Percentiles rank a stretch among this genome's conserved stretches.
These are phyloP conservation scores for Bruguiera hainesii DNA, from an alignment of 441 rosid genomes.

Conservation along the genomic window DNA sequence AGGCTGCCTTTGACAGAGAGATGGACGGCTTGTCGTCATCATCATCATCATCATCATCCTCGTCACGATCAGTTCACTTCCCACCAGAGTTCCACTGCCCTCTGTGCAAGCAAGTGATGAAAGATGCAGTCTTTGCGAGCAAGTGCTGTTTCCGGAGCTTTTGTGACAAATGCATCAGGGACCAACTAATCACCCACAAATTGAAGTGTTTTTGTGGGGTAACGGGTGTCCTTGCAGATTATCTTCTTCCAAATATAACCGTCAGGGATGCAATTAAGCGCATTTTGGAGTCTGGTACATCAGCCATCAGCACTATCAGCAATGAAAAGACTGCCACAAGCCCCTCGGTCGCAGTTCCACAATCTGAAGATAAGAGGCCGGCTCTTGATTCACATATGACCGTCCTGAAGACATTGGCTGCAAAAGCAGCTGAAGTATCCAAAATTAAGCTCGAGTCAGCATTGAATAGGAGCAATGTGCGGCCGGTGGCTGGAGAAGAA, in stretches of 20 bases:
- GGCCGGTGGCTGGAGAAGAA: conserved; percentile 58
- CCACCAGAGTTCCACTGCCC: conserved; percentile 96
- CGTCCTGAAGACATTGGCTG: too few species aligned
- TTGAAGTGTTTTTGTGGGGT: conserved; percentile 87
- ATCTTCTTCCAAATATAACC: conserved; percentile 94
- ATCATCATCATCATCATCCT: conserved; percentile 41
- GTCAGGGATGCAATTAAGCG: conserved; percentile 94
- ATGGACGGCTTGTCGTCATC: conserved; percentile 66
- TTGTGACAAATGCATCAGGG: conserved; percentile 88
- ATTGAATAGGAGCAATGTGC: conserved; percentile 62
- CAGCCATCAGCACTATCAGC: conserved; percentile 42
- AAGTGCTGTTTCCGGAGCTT: conserved; percentile 89
- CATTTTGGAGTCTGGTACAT: conserved; percentile 74
- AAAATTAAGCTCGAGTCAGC: conserved; percentile 63
- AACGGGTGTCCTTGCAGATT: conserved; percentile 80
- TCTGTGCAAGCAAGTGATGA: conserved; percentile 97
- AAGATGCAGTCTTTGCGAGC: conserved; percentile 94
- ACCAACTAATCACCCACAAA: conserved; percentile 60
- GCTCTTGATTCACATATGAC: too few species aligned
- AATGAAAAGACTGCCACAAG: conserved; percentile 76
- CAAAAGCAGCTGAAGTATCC: conserved; percentile 49
- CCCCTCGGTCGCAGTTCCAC: too few species aligned
- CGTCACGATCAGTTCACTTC: conserved; percentile 10
- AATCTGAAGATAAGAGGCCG: too few species aligned
- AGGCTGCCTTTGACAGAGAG: conserved; percentile 97